Percentiles rank a stretch among this genome's conserved stretches.
Evolutionary conservation across 2,329 filamentous ascomycete species (phyloP).

Genomic region (Exophiala spinifera): DNA sequence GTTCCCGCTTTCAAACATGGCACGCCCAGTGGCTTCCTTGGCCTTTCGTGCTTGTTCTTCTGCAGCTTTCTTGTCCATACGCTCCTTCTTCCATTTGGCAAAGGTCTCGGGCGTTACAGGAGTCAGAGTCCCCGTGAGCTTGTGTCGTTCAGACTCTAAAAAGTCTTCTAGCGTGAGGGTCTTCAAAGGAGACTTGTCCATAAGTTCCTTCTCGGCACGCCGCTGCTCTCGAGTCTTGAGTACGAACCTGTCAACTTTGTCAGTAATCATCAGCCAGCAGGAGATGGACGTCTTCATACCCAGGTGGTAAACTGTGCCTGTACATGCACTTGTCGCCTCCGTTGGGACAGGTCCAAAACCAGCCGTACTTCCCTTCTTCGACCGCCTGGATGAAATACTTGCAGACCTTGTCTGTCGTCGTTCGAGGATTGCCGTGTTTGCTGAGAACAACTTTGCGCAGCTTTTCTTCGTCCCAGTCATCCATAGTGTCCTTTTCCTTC

Average conservation of each 20-base stretch:
- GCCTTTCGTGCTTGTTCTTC: conserved; percentile 85
- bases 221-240: conserved; percentile 97
- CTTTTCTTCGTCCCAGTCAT: conserved; percentile 97
- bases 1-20: conserved; percentile 93
- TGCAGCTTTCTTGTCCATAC: conserved; percentile 90
- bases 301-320: conserved; percentile 88
- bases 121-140: conserved; percentile 84
- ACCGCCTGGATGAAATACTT: conserved; percentile 97
- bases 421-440: conserved; percentile 96
- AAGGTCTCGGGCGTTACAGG: conserved; percentile 92
- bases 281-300: conserved; percentile 57
- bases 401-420: conserved; percentile 97
- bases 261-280: conserved; percentile 6
- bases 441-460: conserved; percentile 83
- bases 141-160: conserved; percentile 92
- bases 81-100: conserved; percentile 94
- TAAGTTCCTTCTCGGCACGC: conserved; percentile 87
- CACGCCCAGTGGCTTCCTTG: conserved; percentile 93
- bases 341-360: conserved; percentile 98
- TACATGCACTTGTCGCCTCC: conserved; percentile 98
- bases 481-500: conserved; percentile 81
- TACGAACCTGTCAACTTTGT: conserved; percentile 64
- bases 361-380: conserved; percentile 97
- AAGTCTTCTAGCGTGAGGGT: conserved; percentile 97
- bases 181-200: conserved; percentile 93